A percentile compares a stretch with the other conserved stretches of the same genome.
Conservation (phyloP, 306 rosid genomes). For the Dalbergia cochinchinensis region DNA sequence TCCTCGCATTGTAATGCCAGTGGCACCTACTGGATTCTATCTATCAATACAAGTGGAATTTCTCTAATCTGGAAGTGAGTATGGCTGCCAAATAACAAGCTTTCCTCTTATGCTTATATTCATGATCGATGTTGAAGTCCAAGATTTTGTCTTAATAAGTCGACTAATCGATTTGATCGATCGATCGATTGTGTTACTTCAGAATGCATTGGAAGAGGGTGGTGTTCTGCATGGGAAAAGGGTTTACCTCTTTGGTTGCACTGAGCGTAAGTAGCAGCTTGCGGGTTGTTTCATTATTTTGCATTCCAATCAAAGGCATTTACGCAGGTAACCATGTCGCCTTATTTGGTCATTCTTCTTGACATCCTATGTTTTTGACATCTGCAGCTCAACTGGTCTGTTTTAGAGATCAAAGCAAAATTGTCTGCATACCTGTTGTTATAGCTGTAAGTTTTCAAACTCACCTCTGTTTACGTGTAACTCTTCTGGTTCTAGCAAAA, state of each 20-base stretch:
- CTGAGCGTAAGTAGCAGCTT: slow-evolving; percentile 65
- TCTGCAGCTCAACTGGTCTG: slow-evolving; percentile 82
- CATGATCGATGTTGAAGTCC: neutral
- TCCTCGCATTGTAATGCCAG: slow-evolving; percentile 34
- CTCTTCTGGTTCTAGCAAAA: neutral
- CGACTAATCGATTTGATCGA: neutral
- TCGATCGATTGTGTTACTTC: slow-evolving; percentile 6
- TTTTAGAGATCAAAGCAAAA: slow-evolving; percentile 70
- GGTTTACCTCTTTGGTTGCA: slow-evolving; percentile 85
- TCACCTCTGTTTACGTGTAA: slow-evolving; percentile 2
- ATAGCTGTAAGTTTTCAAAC: slow-evolving; percentile 74
- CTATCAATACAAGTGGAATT: slow-evolving; percentile 65
- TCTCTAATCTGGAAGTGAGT: slow-evolving; percentile 67
- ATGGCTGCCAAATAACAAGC: neutral
- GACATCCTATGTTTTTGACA: slow-evolving; percentile 22
- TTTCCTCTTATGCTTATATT: neutral
- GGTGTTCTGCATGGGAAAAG: slow-evolving; percentile 70
- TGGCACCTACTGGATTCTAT: slow-evolving; percentile 65
- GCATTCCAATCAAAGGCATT: neutral
- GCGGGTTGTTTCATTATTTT: neutral
- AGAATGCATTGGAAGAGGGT: slow-evolving; percentile 85
- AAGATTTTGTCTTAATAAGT: neutral
- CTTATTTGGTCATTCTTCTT: neutral
- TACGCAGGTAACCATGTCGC: neutral
- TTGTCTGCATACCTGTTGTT: slow-evolving; percentile 79